Conservation (phyloP, 2,329 filamentous ascomycete species). For the Thelonectria rubi region DNA sequence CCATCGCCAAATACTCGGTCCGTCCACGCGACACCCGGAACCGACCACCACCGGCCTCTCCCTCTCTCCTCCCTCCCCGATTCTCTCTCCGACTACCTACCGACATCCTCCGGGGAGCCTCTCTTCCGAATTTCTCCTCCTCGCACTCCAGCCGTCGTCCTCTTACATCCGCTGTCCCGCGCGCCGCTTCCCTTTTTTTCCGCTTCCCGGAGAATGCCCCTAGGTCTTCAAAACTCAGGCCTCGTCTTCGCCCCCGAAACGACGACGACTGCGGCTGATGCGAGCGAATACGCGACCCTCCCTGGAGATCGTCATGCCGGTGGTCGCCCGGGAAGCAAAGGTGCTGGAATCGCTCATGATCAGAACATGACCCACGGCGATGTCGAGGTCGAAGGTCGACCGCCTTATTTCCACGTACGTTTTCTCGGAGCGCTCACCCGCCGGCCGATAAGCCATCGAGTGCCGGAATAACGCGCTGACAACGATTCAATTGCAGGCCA, state of each 20-base stretch:
- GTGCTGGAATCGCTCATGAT: slow-evolving; percentile 37
- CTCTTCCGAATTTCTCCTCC: not conserved
- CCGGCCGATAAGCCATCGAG: slow-evolving; percentile 2
- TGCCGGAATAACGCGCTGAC: slow-evolving; percentile 31
- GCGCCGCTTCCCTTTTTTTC: slow-evolving; percentile 23
- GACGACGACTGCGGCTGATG: slow-evolving; percentile 23
- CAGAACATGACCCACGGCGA: slow-evolving; percentile 50
- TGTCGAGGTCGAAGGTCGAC: slow-evolving; percentile 54
- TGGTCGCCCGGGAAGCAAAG: slow-evolving; percentile 40
- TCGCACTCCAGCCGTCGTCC: slow-evolving; percentile 8
- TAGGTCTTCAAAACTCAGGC: slow-evolving; percentile 38
- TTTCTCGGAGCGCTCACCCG: not conserved
- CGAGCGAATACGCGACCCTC: slow-evolving; percentile 36
- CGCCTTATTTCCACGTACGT: slow-evolving; percentile 56
- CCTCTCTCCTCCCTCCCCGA: slow-evolving; percentile 1
- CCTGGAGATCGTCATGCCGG: slow-evolving; percentile 47
- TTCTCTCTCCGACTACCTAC: not conserved
- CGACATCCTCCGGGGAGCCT: slow-evolving; percentile 4
- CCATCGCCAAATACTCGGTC: slow-evolving; percentile 19
- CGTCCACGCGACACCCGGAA: slow-evolving; percentile 20
- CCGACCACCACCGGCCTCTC: slow-evolving; percentile 2
- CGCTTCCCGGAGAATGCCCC: slow-evolving; percentile 38
- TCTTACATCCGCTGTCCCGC: slow-evolving; percentile 17
- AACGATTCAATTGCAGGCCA: slow-evolving; percentile 67
- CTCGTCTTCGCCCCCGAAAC: slow-evolving; percentile 37